Base-by-base conservation (phyloP, 2,329 filamentous ascomycete species). In the Pseudogymnoascus sp. region DNA sequence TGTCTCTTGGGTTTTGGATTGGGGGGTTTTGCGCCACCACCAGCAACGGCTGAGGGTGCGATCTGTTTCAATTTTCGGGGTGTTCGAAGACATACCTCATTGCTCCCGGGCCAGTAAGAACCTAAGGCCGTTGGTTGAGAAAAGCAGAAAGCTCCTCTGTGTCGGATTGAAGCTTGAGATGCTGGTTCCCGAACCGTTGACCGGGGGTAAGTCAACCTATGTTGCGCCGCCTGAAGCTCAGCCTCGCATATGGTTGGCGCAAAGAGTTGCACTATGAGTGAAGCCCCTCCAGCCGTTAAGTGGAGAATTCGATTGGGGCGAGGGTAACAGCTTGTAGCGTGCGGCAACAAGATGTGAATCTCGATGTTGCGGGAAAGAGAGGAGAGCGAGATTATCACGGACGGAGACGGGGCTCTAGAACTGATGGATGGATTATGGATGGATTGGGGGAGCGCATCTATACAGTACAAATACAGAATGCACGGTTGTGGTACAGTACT, bases 21-120 rank as follows among this genome's bases (percentile, higher is more conserved):
- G 60, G 62, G 63, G 62, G 33, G 59, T 21, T 56, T 31, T 56
- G 53, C 26, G 29, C 42, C 23, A 38, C 61, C 44, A 62, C 4
- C 19, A 60, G 23, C 62, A 62, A 35, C 17, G 37, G 33, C 62
- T 42, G 50, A 40, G 37, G 33, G 31, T 26, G 38, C 9, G n/a
- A 33, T 56, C 6, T 56, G 50, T 56, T 56, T 56, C 50, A 56
- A 33, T 56, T 56, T 56, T 56, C 50, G 29, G 50, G 50, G 50
- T 56, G 50, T 13, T 44, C 31, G 61, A 56, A 62, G 64, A 67
- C 65, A 46, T 46, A 73, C 71, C 69, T 72, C 71, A 72, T 71
- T 67, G 67, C 68, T 68, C 65, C 56, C 50, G 62, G n/a, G 59
- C 53, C 65, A 64, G 60, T 29, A 61, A 62, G 53, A 50, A 65